Evolutionary conservation across 352 stramenopile species (phyloP).

Genomic region (Phytophthora hybrid): DNA sequence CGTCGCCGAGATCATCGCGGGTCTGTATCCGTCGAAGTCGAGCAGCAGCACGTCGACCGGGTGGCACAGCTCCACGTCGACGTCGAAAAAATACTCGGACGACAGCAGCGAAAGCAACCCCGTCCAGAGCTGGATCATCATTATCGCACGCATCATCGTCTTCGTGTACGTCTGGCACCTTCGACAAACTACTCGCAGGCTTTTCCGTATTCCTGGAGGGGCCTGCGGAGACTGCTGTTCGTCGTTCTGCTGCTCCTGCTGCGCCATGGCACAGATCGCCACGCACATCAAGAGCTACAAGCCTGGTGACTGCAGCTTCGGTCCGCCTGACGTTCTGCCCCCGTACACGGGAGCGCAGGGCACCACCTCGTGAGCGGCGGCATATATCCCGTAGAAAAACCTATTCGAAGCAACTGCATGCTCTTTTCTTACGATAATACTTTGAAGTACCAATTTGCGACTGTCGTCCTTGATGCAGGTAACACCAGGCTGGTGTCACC

Average conservation of each 20-base stretch:
- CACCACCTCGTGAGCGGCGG: neutral
- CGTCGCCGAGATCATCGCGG: conserved; percentile 42
- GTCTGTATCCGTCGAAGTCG: conserved; percentile 9
- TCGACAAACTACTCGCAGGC: conserved; percentile 47
- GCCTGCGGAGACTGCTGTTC: conserved; percentile 36
- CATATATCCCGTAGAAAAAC: neutral
- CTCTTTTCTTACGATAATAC: too few species aligned
- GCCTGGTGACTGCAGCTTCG: conserved; percentile 52
- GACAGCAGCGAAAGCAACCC: conserved; percentile 23
- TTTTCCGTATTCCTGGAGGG: conserved; percentile 39
- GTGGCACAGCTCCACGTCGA: conserved; percentile 10
- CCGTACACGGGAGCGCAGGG: conserved; percentile 33
- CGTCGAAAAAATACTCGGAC: neutral
- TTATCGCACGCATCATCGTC: conserved; percentile 36
- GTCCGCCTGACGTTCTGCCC: conserved; percentile 42
- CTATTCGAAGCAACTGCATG: neutral
- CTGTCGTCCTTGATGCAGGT: too few species aligned
- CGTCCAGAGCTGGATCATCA: conserved; percentile 33
- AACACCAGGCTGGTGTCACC: too few species aligned
- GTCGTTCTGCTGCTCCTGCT: conserved; percentile 46
- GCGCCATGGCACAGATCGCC: conserved; percentile 54
- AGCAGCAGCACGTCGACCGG: conserved; percentile 1
- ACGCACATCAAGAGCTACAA: conserved; percentile 66
- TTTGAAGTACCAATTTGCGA: too few species aligned
- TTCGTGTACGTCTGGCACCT: conserved; percentile 49